Base-by-base conservation (phyloP, 345 rosid genomes). In the Brassica rapa region DNA sequence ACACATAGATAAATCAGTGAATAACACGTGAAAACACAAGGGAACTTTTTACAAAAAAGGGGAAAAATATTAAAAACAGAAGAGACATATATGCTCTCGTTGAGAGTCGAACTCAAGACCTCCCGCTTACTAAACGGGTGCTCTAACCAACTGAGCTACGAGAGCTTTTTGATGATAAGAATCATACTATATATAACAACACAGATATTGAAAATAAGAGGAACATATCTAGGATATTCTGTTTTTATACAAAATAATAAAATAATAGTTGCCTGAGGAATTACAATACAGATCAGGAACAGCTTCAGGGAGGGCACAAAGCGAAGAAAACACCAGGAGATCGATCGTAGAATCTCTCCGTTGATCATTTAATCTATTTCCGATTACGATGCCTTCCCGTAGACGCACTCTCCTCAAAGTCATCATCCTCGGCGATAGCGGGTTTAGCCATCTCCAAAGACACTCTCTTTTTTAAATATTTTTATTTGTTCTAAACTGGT, bases 81-180 rank as follows among this genome's bases (percentile, higher is more conserved):
- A 19, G 19, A 19, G 19, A 19, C 19, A 19, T 19, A 19, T 19
- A 19, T 90, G 97, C 96, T 91, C 85, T 91, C 89, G 82, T 89
- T 90, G 96, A 89, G 90, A 93, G 90, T 91, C 30, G 93, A 95
- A 93, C 98, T 91, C 96, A 91, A 89, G 93, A 93, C 95, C 93
- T 93, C 91, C 92, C 89, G 90, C 93, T 90, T 91, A 90, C 91
- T 90, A 91, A 91, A 88, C 95, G 88, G 91, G 90, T 88, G 95
- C 93, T 88, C 94, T 91, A 93, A 93, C 94, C 96, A 89, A 86
- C 94, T 93, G 93, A 91, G 94, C 97, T 90, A 95, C 87, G 89
- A 95, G 87, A 91, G 97, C 94, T 19, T 12, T 35, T 23, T 59
- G 15, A 1, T 12, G 15, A 12, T 1, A 3, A 10, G 1, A 12